phyloP scores from a whole-genome alignment of 2,329 filamentous ascomycete species.

The Hymenoscyphus salicellus region DNA sequence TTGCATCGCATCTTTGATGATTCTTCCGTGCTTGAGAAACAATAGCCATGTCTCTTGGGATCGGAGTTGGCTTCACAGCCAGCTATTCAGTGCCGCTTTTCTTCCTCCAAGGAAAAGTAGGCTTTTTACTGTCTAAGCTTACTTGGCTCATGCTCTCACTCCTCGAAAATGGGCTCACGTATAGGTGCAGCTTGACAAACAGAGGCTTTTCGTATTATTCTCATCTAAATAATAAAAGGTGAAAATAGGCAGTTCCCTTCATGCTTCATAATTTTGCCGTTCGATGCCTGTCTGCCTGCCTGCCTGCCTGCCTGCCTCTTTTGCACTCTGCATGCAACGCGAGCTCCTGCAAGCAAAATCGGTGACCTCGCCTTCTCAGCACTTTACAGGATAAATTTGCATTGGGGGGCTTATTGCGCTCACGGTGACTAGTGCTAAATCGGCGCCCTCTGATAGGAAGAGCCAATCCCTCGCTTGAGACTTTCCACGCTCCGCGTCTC shows the following conservation, averaged over 20 bases:
- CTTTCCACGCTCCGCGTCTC: background rate
- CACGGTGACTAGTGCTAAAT: background rate
- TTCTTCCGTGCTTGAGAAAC: background rate
- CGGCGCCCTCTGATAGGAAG: background rate
- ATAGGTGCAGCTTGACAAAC: conserved; percentile 28
- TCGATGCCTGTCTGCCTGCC: conserved; percentile 1
- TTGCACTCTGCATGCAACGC: background rate
- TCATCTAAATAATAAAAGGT: conserved; percentile 2
- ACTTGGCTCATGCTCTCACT: conserved; percentile 8
- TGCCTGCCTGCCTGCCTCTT: conserved; percentile 10
- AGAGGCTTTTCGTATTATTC: conserved; percentile 9
- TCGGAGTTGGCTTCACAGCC: background rate
- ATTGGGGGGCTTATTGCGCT: background rate
- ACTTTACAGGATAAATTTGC: background rate
- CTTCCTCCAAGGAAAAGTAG: background rate
- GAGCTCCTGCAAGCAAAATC: background rate
- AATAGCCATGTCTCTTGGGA: background rate
- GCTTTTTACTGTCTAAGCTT: conserved; percentile 3
- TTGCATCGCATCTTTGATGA: background rate
- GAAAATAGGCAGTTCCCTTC: conserved; percentile 14
- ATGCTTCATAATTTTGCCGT: background rate
- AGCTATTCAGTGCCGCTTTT: background rate
- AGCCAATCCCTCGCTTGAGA: conserved; percentile 1
- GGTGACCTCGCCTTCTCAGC: background rate
- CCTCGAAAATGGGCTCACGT: conserved; percentile 13